Evolutionary conservation across 371 early-diverging fungal species (phyloP), one percentile per base, ranked within the genome.

Genomic region (Capniomyces stellatus): DNA sequence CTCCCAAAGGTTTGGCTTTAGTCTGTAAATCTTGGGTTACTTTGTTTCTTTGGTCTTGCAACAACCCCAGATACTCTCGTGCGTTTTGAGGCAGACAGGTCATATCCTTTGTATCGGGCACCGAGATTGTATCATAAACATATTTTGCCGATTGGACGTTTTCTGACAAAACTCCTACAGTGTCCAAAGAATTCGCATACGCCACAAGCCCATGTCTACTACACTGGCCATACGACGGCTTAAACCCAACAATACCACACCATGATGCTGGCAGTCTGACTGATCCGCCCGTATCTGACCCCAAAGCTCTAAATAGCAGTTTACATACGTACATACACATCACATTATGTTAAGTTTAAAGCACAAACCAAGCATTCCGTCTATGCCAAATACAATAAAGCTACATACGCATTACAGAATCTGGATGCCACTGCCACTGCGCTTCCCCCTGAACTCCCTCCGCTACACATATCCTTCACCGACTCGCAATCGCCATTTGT

Each of bases 201-300:
- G 89, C 68, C 1, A 90, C 74, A 8, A 94, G 66, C 2, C 95
- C 95, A 64, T 74, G 72, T n/a, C 95, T 73, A 42, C 93, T 92
- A 43, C 82, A 71, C 39, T 75, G 75, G 0, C 95, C 95, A 63
- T 90, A 93, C 0, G 82, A 78, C 15, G 95, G 95, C 59, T 94
- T 94, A 63, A 87, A 90, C 2, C 94, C 95, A 19, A 86, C 78
- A 1, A 93, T 71, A 13, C 92, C 92, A 64, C 92, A 92, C 63
- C 89, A 94, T 1, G 93, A 77, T 0, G 92, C 95, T 1, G 95
- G 95, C 28, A 92, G 71, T 28, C 95, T 72, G 2, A 92, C 86
- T 1, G 91, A 91, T 24, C 95, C 95, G 48, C 95, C 95, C 0
- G 95, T 94, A 58, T 94, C 95, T 0, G 92, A 88, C 2, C 93